Evolutionary conservation across 169 alveolate species (phyloP).

Genomic region (Plasmodium inui): DNA sequence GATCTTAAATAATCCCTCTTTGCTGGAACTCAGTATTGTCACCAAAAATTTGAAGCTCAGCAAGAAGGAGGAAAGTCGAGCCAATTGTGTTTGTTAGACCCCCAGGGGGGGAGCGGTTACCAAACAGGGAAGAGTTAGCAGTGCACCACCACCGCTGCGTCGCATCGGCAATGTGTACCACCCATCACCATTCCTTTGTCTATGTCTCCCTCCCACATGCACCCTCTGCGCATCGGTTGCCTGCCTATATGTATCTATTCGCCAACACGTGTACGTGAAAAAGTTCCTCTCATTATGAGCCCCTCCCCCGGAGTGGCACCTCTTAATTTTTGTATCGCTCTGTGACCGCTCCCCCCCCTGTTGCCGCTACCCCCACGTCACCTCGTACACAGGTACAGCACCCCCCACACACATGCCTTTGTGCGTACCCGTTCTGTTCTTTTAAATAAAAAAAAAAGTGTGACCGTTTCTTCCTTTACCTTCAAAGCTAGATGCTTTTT

Average conservation of each 20-base stretch:
- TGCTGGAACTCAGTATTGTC: constrained; percentile 39
- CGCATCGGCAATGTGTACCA: too few species aligned
- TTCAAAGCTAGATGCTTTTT: not conserved
- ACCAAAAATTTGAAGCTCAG: constrained; percentile 42
- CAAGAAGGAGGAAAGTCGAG: constrained; percentile 26
- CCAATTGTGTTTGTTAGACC: constrained; percentile 23
- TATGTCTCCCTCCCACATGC: not conserved
- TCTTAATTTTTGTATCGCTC: not conserved
- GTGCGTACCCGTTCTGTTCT: not conserved
- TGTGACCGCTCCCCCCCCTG: not conserved
- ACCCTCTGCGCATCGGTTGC: not conserved
- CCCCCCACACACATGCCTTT: not conserved
- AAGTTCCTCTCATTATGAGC: not conserved
- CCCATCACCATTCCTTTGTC: not conserved
- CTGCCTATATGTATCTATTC: not conserved
- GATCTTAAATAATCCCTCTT: constrained; percentile 30
- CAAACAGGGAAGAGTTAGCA: too few species aligned
- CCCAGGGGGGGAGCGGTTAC: not conserved
- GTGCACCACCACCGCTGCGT: not conserved
- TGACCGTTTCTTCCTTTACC: not conserved
- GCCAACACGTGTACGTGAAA: not conserved
- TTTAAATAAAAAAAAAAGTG: not conserved
- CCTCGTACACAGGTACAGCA: not conserved
- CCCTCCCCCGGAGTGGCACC: not conserved
- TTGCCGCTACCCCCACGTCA: not conserved